Evolutionary conservation across 129 eudicot genomes (phyloP).

Genomic region (Centella asiatica): DNA sequence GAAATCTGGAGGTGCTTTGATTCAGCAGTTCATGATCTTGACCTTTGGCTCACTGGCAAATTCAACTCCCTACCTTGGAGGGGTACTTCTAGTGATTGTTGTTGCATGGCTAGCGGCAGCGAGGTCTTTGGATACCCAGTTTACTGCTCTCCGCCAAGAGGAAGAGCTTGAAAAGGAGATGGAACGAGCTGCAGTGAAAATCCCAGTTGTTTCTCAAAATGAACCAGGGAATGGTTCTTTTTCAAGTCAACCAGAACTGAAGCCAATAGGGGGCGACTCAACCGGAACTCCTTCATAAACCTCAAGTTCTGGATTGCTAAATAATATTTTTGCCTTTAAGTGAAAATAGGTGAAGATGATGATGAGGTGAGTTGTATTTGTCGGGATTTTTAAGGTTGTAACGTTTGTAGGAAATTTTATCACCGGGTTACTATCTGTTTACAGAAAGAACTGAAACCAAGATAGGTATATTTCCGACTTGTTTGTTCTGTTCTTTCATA

Average conservation of each 20-base stretch:
- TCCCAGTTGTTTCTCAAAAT: slow-evolving; percentile 49
- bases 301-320: slow-evolving; percentile 22
- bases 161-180: slow-evolving; percentile 96
- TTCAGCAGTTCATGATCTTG: slow-evolving; percentile 95
- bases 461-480: slow-evolving; percentile 3
- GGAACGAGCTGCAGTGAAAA: slow-evolving; percentile 76
- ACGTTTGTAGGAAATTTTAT: slow-evolving; percentile 16
- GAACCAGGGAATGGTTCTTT: slow-evolving; percentile 40
- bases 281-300: slow-evolving; percentile 19
- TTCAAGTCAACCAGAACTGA: slow-evolving; percentile 23
- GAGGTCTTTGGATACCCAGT: slow-evolving; percentile 77
- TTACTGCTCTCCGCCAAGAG: slow-evolving; percentile 69
- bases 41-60: slow-evolving; percentile 96
- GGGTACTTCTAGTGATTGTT: slow-evolving; percentile 67
- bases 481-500: background rate
- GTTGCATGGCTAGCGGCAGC: slow-evolving; percentile 94
- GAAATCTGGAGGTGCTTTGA: slow-evolving; percentile 93
- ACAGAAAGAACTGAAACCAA: background rate
- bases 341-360: background rate
- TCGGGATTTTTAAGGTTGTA: slow-evolving; percentile 3
- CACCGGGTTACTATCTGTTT: background rate
- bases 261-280: slow-evolving; percentile 33
- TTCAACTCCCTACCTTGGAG: slow-evolving; percentile 97
- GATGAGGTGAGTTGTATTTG: slow-evolving; percentile 1
- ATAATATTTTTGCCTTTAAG: slow-evolving; percentile 8